Percentiles rank a stretch among this genome's conserved stretches.
Evolutionary conservation across 495 filamentous ascomycete genomes (phyloP).

Genomic region (Chlorociboria aeruginascens): DNA sequence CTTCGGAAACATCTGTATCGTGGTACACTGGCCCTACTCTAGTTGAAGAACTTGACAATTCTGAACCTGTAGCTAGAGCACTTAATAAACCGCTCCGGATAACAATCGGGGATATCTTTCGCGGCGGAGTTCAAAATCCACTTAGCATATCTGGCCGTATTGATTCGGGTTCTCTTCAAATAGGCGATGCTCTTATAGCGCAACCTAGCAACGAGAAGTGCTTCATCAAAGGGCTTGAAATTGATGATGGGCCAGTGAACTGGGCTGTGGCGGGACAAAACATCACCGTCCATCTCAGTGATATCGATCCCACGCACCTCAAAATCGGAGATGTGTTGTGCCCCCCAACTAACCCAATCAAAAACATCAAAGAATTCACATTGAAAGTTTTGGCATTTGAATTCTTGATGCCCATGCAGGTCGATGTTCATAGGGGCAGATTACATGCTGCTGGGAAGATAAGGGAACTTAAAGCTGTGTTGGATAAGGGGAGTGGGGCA

Average conservation of each 20-base stretch:
- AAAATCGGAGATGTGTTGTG: slow-evolving; percentile 78
- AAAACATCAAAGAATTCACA: slow-evolving; percentile 55
- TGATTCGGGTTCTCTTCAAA: slow-evolving; percentile 70
- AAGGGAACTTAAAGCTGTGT: slow-evolving; percentile 48
- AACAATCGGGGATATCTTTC: slow-evolving; percentile 71
- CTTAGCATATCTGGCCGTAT: slow-evolving; percentile 78
- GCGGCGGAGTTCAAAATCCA: slow-evolving; percentile 59
- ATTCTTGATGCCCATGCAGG: slow-evolving; percentile 71
- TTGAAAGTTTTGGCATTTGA: slow-evolving; percentile 84
- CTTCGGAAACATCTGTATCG: slow-evolving; percentile 33
- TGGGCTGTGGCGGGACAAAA: slow-evolving; percentile 98
- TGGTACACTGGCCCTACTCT: slow-evolving; percentile 80
- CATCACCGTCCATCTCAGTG: slow-evolving; percentile 66
- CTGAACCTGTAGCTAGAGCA: slow-evolving; percentile 56
- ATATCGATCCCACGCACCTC: slow-evolving; percentile 74
- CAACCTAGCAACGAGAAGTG: slow-evolving; percentile 75
- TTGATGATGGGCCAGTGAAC: slow-evolving; percentile 54
- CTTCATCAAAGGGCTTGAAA: slow-evolving; percentile 62
- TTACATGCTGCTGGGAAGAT: slow-evolving; percentile 71
- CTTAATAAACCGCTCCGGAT: slow-evolving; percentile 73
- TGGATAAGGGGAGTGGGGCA: slow-evolving; percentile 57
- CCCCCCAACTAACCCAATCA: slow-evolving; percentile 51
- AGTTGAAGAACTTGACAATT: slow-evolving; percentile 70
- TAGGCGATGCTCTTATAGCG: slow-evolving; percentile 65
- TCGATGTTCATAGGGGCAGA: slow-evolving; percentile 79